Evolutionary conservation across 2,329 filamentous ascomycete genomes (phyloP), one percentile per base, ranked within the genome.

Genomic region (Pseudonectria buxi): DNA sequence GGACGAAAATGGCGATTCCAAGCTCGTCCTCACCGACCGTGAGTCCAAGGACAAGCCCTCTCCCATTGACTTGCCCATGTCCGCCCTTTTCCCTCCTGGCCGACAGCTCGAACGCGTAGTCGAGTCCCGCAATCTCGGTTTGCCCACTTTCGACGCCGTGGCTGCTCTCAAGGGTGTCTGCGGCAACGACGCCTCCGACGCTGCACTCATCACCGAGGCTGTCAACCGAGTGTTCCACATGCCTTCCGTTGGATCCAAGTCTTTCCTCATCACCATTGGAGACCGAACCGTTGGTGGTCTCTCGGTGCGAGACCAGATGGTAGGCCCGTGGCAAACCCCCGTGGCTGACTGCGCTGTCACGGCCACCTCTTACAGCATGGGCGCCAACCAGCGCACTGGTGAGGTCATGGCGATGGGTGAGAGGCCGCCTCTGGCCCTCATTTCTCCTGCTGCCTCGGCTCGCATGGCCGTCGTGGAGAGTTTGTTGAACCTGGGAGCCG

Each of bases 391-490:
- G 31, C 81, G 74, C 53, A 85, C 81, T 18, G 92, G 92, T 48
- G 92, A 96, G 61, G 89, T 89, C n/a, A 95, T 96, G 86, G 83
- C 88, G 2, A 94, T 95, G 44, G 92, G 92, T 24, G 90, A 95
- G 64, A 92, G 85, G 63, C 86, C 89, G 28, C 83, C 81, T 0
- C 66, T 98, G 36, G 92, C 92, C 6, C 72, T 98, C 14, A 94
- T 98, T 40, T 90, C 86, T 4, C 77, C 90, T 3, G 85, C 81
- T 28, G 87, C 92, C 14, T 96, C 92, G 14, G 89, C 92, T 12
- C 80, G 89, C 34, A 98, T 98, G 92, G 88, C 92, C 3, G 89
- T 98, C 39, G 89, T 83, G 1, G 92, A 98, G 64, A 87, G 85
- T 40, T 69, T 98, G 41, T 81, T 95, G 76, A 98, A 98, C 61